These are phyloP conservation scores for Podospora anserina DNA, from an alignment of 495 filamentous ascomycete genomes.

Conservation along the genomic window DNA sequence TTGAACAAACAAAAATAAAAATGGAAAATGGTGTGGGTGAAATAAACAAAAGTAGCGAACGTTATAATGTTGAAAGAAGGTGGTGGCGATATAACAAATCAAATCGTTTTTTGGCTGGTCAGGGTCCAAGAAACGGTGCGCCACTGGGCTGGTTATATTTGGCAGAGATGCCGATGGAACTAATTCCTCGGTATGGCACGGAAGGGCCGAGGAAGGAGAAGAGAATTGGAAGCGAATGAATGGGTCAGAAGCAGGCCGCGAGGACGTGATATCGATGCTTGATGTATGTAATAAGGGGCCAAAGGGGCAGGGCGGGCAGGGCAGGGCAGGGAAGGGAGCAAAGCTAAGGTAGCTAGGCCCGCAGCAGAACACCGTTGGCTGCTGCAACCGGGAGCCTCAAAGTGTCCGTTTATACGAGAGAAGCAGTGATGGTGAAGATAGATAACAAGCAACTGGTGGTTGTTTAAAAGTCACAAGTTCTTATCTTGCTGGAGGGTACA, in stretches of 20 bases:
- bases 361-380: neutral
- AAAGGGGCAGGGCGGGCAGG: neutral
- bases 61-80: neutral
- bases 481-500: neutral
- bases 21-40: neutral
- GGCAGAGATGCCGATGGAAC: neutral
- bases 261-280: constrained; percentile 12
- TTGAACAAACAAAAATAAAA: neutral
- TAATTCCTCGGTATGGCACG: constrained; percentile 8
- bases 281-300: constrained; percentile 7
- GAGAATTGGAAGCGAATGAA: neutral
- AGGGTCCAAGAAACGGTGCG: neutral
- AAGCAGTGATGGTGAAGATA: neutral
- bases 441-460: neutral
- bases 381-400: constrained; percentile 3
- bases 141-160: neutral
- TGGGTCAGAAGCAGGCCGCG: neutral
- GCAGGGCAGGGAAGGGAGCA: neutral
- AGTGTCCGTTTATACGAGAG: neutral
- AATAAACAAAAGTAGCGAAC: neutral
- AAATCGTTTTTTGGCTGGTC: neutral
- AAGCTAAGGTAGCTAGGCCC: neutral
- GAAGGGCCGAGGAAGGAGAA: constrained; percentile 8
- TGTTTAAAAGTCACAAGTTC: neutral
- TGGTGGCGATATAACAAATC: neutral